Evolutionary conservation across 2,329 filamentous ascomycete species (phyloP).

Genomic region (Ascocoryne sarcoides): DNA sequence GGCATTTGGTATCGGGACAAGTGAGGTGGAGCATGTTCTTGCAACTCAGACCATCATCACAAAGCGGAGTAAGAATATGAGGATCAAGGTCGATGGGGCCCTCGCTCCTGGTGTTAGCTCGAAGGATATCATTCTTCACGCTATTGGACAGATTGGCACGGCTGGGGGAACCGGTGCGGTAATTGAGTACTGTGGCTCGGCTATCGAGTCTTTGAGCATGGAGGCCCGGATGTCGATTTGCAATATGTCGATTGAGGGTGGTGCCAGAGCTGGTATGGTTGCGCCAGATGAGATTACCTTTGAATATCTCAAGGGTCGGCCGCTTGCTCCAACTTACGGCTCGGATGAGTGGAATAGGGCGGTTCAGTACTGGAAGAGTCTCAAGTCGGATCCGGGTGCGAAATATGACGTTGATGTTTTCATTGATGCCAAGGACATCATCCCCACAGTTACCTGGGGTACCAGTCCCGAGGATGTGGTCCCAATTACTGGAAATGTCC

Average conservation of each 20-base stretch:
- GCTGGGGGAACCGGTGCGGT: slow-evolving; percentile 90
- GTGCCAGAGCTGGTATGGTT: slow-evolving; percentile 92
- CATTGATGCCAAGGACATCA: slow-evolving; percentile 86
- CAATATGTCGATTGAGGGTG: slow-evolving; percentile 98
- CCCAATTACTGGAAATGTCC: slow-evolving; percentile 87
- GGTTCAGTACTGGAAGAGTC: slow-evolving; percentile 74
- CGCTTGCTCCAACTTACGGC: slow-evolving; percentile 76
- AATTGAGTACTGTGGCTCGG: slow-evolving; percentile 95
- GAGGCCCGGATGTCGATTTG: slow-evolving; percentile 98
- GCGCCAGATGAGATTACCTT: slow-evolving; percentile 92
- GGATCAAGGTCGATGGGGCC: slow-evolving; percentile 87
- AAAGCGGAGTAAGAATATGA: slow-evolving; percentile 97
- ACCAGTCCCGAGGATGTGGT: slow-evolving; percentile 94
- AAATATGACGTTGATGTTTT: slow-evolving; percentile 85
- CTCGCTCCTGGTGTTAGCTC: slow-evolving; percentile 86
- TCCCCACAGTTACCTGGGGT: slow-evolving; percentile 92
- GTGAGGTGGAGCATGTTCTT: slow-evolving; percentile 96
- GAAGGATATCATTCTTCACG: slow-evolving; percentile 89
- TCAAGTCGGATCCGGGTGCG: slow-evolving; percentile 79
- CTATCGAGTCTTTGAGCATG: slow-evolving; percentile 83
- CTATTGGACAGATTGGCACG: slow-evolving; percentile 89
- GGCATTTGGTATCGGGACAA: slow-evolving; percentile 95
- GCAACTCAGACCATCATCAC: slow-evolving; percentile 94
- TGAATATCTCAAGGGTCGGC: slow-evolving; percentile 86
- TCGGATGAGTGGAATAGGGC: slow-evolving; percentile 87